Evolutionary conservation across 805 yeast genomes (phyloP).

Genomic region (Nakazawaea peltata): DNA sequence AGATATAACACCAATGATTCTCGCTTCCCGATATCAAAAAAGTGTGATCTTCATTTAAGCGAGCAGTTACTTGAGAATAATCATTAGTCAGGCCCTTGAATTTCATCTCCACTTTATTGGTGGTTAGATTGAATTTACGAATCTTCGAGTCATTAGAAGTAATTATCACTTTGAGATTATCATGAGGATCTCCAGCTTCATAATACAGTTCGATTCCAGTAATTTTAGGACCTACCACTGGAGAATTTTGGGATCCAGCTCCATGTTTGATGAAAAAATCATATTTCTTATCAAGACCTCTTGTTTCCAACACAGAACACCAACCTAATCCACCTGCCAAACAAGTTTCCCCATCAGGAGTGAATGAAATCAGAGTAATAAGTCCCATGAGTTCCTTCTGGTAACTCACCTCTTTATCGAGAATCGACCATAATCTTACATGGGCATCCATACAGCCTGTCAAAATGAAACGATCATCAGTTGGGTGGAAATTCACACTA

Average conservation of each 20-base stretch:
- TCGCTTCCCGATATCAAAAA: slow-evolving; percentile 77
- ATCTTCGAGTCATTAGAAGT: slow-evolving; percentile 81
- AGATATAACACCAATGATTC: slow-evolving; percentile 78
- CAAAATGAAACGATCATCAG: slow-evolving; percentile 79
- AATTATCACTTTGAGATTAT: slow-evolving; percentile 32
- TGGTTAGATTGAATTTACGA: slow-evolving; percentile 51
- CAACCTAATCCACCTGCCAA: slow-evolving; percentile 80
- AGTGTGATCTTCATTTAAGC: slow-evolving; percentile 44
- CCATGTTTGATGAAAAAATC: slow-evolving; percentile 24
- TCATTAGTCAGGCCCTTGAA: slow-evolving; percentile 69
- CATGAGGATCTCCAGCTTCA: slow-evolving; percentile 8
- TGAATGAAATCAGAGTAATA: slow-evolving; percentile 67
- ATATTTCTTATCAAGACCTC: slow-evolving; percentile 43
- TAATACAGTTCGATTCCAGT: slow-evolving; percentile 60
- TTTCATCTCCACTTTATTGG: slow-evolving; percentile 50
- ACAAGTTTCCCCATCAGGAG: slow-evolving; percentile 54
- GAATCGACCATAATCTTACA: slow-evolving; percentile 76
- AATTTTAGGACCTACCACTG: slow-evolving; percentile 45
- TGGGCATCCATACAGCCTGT: slow-evolving; percentile 76
- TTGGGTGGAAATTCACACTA: slow-evolving; percentile 69
- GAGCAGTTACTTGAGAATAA: slow-evolving; percentile 65
- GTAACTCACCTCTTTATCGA: slow-evolving; percentile 60
- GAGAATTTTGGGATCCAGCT: slow-evolving; percentile 16
- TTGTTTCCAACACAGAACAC: slow-evolving; percentile 51
- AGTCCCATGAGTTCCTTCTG: slow-evolving; percentile 54